phyloP scores from a whole-genome alignment of 768 basidiomycete genomes.

The Mycena maculata region DNA sequence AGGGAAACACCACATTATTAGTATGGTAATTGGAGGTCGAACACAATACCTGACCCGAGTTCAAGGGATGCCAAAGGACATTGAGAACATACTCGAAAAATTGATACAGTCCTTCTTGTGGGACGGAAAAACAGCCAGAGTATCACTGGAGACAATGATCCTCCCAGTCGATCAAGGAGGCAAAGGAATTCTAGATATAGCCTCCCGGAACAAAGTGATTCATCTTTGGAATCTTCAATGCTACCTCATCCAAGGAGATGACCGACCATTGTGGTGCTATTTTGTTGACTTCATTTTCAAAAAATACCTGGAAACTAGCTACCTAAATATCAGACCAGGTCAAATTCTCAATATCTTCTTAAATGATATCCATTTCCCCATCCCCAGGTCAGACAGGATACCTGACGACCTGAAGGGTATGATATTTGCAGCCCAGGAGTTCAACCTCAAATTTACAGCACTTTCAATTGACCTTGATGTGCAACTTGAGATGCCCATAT shows the following conservation, averaged over 20 bases:
- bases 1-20: slow-evolving; percentile 32
- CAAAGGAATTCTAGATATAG: slow-evolving; percentile 6
- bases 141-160: background rate
- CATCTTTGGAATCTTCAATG: slow-evolving; percentile 6
- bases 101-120: slow-evolving; percentile 15
- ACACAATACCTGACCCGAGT: slow-evolving; percentile 40
- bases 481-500: slow-evolving; percentile 12
- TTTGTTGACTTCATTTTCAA: background rate
- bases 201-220: background rate
- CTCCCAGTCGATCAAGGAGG: background rate
- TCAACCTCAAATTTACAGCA: slow-evolving; percentile 9
- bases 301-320: slow-evolving; percentile 8
- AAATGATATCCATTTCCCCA: background rate
- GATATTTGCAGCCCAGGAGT: slow-evolving; percentile 1
- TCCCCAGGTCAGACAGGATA: background rate
- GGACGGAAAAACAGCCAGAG: slow-evolving; percentile 11
- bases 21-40: slow-evolving; percentile 36
- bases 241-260: background rate
- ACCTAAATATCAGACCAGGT: background rate
- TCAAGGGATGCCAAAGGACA: slow-evolving; percentile 41
- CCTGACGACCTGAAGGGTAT: background rate
- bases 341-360: background rate
- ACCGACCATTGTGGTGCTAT: slow-evolving; percentile 2
- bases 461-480: background rate
- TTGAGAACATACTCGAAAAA: slow-evolving; percentile 10